These are phyloP conservation scores for Kwoniella sp. DNA, from an alignment of 768 basidiomycete genomes.

Conservation along the genomic window DNA sequence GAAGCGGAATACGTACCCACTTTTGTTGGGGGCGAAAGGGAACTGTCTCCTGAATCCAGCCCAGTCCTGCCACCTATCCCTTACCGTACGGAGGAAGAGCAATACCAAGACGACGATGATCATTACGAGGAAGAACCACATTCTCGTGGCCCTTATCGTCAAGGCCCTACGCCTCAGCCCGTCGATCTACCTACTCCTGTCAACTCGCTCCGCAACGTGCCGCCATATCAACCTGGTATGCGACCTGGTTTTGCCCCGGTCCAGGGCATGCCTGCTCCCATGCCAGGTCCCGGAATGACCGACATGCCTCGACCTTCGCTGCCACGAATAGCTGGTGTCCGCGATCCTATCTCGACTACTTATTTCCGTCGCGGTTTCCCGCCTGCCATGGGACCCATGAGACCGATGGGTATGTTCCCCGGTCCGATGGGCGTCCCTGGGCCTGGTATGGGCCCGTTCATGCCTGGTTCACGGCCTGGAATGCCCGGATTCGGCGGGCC, in stretches of 20 bases:
- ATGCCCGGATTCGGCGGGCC: constrained; percentile 47
- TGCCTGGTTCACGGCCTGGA: constrained; percentile 47
- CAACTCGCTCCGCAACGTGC: constrained; percentile 19
- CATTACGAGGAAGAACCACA: constrained; percentile 18
- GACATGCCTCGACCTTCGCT: constrained; percentile 47
- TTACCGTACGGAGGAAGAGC: constrained; percentile 13
- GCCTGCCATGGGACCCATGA: constrained; percentile 42
- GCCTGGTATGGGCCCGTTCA: constrained; percentile 48
- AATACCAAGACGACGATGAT: constrained; percentile 9
- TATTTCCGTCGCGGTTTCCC: constrained; percentile 48
- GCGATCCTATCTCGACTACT: constrained; percentile 50
- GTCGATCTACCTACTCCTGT: constrained; percentile 46
- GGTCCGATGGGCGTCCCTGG: constrained; percentile 46
- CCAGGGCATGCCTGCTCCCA: constrained; percentile 24
- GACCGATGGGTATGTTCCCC: constrained; percentile 43
- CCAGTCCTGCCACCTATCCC: constrained; percentile 24
- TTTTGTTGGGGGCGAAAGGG: constrained; percentile 2
- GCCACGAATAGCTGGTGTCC: constrained; percentile 44
- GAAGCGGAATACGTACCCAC: constrained; percentile 11
- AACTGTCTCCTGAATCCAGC: not conserved
- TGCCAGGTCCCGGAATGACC: constrained; percentile 23
- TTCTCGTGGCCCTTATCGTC: constrained; percentile 10
- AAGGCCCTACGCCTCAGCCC: constrained; percentile 36
- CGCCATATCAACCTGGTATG: constrained; percentile 16
- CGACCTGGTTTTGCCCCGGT: constrained; percentile 23